Conservation (phyloP, 441 rosid genomes). For the Breynia disticha region DNA sequence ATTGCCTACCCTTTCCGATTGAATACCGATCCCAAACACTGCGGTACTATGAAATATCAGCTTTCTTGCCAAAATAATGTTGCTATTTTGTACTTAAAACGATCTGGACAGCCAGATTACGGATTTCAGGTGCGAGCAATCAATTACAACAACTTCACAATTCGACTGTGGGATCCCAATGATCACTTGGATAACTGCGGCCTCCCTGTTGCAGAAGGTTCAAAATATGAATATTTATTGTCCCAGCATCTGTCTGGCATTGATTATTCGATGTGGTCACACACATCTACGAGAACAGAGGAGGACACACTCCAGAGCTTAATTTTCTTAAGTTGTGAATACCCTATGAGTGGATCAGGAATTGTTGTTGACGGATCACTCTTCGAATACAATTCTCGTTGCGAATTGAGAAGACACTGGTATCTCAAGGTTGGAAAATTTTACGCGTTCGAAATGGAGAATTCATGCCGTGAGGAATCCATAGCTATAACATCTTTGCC, state of each 20-base stretch:
- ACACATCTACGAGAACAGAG: too few relatives aligned
- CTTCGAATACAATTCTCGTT: not conserved
- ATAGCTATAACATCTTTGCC: not conserved
- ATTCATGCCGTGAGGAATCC: not conserved
- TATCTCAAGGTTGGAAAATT: not conserved
- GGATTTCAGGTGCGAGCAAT: conserved; percentile 3
- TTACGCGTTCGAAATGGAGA: not conserved
- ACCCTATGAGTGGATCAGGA: not conserved
- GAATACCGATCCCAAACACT: not conserved
- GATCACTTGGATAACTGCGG: conserved; percentile 1
- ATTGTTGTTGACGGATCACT: too few relatives aligned
- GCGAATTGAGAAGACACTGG: not conserved
- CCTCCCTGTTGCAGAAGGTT: not conserved
- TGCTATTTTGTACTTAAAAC: not conserved
- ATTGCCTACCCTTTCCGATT: conserved; percentile 7
- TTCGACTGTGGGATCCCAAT: not conserved
- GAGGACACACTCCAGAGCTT: not conserved
- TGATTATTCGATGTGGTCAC: too few relatives aligned
- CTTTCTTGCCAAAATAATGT: conserved; percentile 3
- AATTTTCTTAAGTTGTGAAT: not conserved
- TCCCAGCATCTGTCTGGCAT: too few relatives aligned
- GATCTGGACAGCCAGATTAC: not conserved
- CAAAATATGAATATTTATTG: too few relatives aligned
- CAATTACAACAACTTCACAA: conserved; percentile 1
- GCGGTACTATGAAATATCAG: not conserved